phyloP scores from a whole-genome alignment of 257 asterid species.

The Marsdenia floribunda region DNA sequence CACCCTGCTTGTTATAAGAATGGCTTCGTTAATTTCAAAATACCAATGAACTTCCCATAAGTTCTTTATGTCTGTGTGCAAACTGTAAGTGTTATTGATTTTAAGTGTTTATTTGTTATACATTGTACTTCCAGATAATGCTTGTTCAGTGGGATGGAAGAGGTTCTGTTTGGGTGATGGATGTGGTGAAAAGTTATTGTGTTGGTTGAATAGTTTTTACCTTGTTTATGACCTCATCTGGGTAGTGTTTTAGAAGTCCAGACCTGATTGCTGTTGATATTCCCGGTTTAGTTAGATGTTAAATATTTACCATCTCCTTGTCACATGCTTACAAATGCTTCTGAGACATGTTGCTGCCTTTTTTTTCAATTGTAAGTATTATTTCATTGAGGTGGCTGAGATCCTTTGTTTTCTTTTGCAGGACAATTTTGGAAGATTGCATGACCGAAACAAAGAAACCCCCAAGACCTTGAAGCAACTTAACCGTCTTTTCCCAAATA shows the following conservation, averaged over 20 bases:
- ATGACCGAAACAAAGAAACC: constrained; percentile 79
- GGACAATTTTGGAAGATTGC: constrained; percentile 77
- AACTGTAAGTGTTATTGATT: neutral
- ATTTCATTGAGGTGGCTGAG: neutral
- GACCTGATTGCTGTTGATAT: neutral
- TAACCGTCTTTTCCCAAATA: constrained; percentile 85
- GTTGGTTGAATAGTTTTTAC: constrained; percentile 6
- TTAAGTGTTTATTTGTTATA: neutral
- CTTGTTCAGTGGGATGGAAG: constrained; percentile 6
- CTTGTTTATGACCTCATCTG: neutral
- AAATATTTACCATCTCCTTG: neutral
- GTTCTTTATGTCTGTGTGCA: neutral
- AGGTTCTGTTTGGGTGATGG: neutral
- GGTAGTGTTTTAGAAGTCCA: neutral
- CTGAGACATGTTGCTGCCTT: neutral
- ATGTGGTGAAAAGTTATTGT: neutral
- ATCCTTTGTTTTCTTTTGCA: constrained; percentile 13
- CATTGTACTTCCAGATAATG: neutral
- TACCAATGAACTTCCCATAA: neutral
- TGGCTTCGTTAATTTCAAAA: neutral
- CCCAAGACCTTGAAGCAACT: constrained; percentile 82
- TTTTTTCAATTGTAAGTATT: neutral
- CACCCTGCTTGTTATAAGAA: neutral
- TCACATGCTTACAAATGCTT: neutral
- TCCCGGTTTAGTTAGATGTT: neutral